Conservation (phyloP, 441 rosid species). For the Lepidium campestre region DNA sequence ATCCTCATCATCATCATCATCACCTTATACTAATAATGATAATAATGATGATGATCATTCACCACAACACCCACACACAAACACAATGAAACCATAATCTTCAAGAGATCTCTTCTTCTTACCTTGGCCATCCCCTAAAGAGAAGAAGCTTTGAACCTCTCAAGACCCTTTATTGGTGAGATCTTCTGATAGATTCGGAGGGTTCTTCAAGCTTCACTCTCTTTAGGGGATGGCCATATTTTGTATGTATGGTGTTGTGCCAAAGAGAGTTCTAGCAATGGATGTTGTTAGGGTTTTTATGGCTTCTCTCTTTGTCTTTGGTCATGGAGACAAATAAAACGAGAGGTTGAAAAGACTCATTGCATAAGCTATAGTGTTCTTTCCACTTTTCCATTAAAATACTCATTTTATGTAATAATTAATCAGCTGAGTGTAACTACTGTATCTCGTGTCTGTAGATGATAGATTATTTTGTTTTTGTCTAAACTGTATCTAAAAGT, state of each 20-base stretch:
- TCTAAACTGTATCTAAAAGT: not conserved
- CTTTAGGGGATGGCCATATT: constrained; percentile 29
- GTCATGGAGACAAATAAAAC: constrained; percentile 29
- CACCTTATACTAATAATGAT: not conserved
- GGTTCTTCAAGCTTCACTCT: constrained; percentile 14
- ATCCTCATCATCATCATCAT: constrained; percentile 15
- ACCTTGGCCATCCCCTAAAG: constrained; percentile 26
- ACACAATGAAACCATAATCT: not conserved
- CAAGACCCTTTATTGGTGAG: constrained; percentile 17
- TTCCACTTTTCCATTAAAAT: constrained; percentile 18
- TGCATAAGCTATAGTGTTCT: constrained; percentile 20
- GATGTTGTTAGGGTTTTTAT: constrained; percentile 23
- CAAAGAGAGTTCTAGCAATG: constrained; percentile 27
- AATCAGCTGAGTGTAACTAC: not conserved
- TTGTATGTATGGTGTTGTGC: constrained; percentile 21
- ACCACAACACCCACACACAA: constrained; percentile 22
- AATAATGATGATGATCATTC: constrained; percentile 8
- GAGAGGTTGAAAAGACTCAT: constrained; percentile 16
- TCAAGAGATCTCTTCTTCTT: constrained; percentile 3
- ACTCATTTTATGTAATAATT: not conserved
- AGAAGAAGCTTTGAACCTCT: constrained; percentile 11
- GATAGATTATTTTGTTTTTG: not conserved
- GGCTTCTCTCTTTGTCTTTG: constrained; percentile 27
- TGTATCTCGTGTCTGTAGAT: constrained; percentile 1
- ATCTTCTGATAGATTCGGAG: constrained; percentile 6